Evolutionary conservation across 768 basidiomycete genomes (phyloP).

Genomic region (Rubroboletus satanas): DNA sequence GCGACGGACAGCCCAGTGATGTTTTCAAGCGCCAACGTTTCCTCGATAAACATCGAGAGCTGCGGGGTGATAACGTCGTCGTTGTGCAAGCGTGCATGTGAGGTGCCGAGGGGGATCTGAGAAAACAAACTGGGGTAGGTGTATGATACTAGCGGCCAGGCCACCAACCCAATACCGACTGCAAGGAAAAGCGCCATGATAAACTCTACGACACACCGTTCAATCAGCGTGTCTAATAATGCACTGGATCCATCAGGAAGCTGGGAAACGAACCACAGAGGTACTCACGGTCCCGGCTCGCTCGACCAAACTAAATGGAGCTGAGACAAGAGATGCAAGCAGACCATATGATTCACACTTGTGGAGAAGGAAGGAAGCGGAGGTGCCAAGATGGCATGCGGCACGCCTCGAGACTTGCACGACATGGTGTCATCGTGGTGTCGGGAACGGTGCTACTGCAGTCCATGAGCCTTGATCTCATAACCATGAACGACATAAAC

Average conservation of each 20-base stretch:
- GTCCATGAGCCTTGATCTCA: not conserved
- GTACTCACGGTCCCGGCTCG: not conserved
- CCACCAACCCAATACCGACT: slow-evolving; percentile 5
- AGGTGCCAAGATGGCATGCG: not conserved
- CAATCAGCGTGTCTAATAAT: not conserved
- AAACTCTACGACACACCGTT: not conserved
- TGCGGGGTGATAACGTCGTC: slow-evolving; percentile 15
- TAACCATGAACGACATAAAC: not conserved
- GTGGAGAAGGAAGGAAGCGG: not conserved
- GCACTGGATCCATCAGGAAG: not conserved
- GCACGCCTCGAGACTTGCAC: slow-evolving; percentile 13
- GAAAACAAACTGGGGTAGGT: slow-evolving; percentile 5
- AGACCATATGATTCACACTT: not conserved
- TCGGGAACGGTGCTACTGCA: not conserved
- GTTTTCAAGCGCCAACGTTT: slow-evolving; percentile 19
- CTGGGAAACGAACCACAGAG: not conserved
- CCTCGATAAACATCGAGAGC: slow-evolving; percentile 17
- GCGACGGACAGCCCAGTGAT: slow-evolving; percentile 32
- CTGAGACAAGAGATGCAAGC: not conserved
- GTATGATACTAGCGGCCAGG: slow-evolving; percentile 12
- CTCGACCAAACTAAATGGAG: not conserved
- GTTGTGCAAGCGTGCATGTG: not conserved
- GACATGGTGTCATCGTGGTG: not conserved
- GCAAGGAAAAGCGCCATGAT: slow-evolving; percentile 10
- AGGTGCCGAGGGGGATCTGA: not conserved